Conservation (phyloP, 768 basidiomycete genomes). For the Cystofilobasidium ferigula region DNA sequence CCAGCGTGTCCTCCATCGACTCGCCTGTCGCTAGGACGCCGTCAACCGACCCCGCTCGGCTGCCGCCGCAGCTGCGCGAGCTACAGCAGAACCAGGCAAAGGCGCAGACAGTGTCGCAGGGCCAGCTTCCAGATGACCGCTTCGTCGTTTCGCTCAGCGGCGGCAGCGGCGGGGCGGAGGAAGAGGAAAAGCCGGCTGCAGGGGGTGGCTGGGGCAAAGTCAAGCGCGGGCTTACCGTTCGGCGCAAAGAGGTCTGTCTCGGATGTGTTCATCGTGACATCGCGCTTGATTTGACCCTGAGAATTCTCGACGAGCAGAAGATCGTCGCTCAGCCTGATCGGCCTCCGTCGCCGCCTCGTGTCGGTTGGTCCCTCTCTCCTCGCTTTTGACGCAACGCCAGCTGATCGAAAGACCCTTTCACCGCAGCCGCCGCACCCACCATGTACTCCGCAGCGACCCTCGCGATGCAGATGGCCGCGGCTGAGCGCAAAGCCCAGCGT, state of each 20-base stretch:
- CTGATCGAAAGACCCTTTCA: not conserved
- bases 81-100: not conserved
- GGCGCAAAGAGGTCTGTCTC: not conserved
- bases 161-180: not conserved
- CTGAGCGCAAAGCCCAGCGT: not conserved
- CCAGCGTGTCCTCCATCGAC: not conserved
- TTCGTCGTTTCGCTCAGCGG: not conserved
- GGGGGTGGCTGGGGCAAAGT: not conserved
- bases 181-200: not conserved
- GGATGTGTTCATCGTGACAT: not conserved
- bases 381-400: not conserved
- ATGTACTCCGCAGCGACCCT: not conserved
- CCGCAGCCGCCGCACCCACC: not conserved
- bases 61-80: not conserved
- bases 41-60: not conserved
- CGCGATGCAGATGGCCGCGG: constrained; percentile 5
- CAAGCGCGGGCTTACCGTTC: not conserved
- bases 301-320: not conserved
- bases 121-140: not conserved
- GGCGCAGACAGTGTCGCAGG: not conserved
- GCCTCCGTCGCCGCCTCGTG: not conserved
- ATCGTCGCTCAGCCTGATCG: not conserved
- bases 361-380: not conserved
- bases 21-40: not conserved
- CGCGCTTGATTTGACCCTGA: not conserved